Evolutionary conservation across 345 rosid species (phyloP), one percentile per base, ranked within the genome.

Genomic region (Eucalyptus curtisii): DNA sequence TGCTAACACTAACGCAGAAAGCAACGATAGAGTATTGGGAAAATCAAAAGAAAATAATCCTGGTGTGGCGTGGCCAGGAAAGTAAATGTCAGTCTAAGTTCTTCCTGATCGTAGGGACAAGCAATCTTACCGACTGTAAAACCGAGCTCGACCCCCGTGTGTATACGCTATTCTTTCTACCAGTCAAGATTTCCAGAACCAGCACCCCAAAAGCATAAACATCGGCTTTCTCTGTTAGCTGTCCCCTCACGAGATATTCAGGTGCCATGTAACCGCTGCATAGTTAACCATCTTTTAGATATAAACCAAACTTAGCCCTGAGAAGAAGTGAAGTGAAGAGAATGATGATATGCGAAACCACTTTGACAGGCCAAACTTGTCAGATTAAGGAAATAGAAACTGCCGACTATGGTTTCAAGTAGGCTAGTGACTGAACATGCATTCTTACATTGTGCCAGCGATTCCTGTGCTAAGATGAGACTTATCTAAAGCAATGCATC

Each of bases 251-350:
- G 12, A 96, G 95, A 91, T 96, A 97, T 57, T 96, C 98, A 5
- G 96, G 98, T 89, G 99, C 98, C 95, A 97, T 93, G 85, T 97
- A 97, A 82, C 98, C 98, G 24, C 98, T 95, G 88, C 48, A 90
- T 88, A 53, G 79, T 79, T 11, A 6, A 76, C 10, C 53, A 2
- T 22, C 22, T 10, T 13, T 42, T 7, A 5, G 30, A 57, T 22
- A 64, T 47, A 33, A 14, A 37, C 48, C 33, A 40, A 13, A 57
- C 30, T 50, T 47, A 86, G 49, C 71, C 16, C 22, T 16, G 10
- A 44, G 27, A 17, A 15, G n/a, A 13, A 16, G 37, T 85, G 49
- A 40, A 40, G 44, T 48, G 12, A 50, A 66, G 13, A 11, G 13
- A 22, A 49, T 1, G 50, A 13, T 49, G 50, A 49, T 52, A 19